Evolutionary conservation across 495 filamentous ascomycete genomes (phyloP).

Genomic region (Lasiosphaeria miniovina): DNA sequence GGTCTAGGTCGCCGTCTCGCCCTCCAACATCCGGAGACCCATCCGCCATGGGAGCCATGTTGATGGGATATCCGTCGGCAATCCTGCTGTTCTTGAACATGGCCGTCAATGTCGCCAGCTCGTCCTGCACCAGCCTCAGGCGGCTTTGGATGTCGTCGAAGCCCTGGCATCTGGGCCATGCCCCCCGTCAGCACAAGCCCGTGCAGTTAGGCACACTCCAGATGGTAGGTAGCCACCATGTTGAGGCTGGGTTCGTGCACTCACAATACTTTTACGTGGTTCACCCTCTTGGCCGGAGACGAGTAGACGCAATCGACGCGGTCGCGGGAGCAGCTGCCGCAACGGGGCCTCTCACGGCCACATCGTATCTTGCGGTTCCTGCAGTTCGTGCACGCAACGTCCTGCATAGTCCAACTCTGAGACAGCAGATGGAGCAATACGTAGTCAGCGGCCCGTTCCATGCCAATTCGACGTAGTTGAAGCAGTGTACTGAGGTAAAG

Average conservation of each 20-base stretch:
- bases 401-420: not conserved
- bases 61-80: not conserved
- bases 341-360: not conserved
- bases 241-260: not conserved
- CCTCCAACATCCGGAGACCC: not conserved
- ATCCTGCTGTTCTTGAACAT: not conserved
- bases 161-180: not conserved
- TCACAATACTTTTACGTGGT: constrained; percentile 18
- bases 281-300: constrained; percentile 24
- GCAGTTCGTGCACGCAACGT: not conserved
- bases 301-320: constrained; percentile 11
- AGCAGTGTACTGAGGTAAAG: not conserved
- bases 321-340: not conserved
- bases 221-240: not conserved
- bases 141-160: not conserved
- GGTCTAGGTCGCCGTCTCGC: not conserved
- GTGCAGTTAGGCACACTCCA: no score
- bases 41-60: not conserved
- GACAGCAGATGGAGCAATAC: not conserved
- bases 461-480: not conserved
- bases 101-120: not conserved
- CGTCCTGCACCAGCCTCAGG: not conserved
- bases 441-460: not conserved
- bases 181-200: no score
- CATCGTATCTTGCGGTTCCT: not conserved